These are phyloP conservation scores for Puccinia sorghi DNA, from an alignment of 1,284 basidiomycete species.

Conservation along the genomic window DNA sequence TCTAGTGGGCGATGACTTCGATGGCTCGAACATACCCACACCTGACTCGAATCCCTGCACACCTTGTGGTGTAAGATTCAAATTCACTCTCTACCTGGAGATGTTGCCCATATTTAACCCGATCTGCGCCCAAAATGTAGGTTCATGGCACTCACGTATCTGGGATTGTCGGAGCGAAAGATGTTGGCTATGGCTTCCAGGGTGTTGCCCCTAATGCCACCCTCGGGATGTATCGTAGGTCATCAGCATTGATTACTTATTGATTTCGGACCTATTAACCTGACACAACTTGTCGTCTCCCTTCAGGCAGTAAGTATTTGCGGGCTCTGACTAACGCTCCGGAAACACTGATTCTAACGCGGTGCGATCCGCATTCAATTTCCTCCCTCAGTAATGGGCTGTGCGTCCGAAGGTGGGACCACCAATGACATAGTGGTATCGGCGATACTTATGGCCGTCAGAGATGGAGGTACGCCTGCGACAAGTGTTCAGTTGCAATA, in stretches of 20 bases:
- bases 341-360: neutral
- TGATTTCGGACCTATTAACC: neutral
- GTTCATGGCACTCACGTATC: conserved; percentile 43
- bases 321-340: neutral
- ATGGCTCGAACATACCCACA: neutral
- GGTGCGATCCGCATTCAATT: neutral
- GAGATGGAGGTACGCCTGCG: conserved; percentile 26
- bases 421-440: conserved; percentile 31
- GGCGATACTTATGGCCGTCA: conserved; percentile 25
- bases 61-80: conserved; percentile 21
- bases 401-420: neutral
- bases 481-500: neutral
- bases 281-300: neutral
- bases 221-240: conserved; percentile 41
- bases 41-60: conserved; percentile 31
- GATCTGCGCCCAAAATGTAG: neutral
- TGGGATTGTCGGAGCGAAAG: conserved; percentile 37
- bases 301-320: conserved; percentile 16
- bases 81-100: neutral
- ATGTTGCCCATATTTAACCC: neutral
- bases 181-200: conserved; percentile 34
- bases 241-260: neutral
- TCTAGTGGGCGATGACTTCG: conserved; percentile 58
- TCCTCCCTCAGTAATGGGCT: conserved; percentile 9
- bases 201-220: conserved; percentile 47